Conservation (phyloP, 129 eudicot genomes). For the Flaveria robusta region DNA sequence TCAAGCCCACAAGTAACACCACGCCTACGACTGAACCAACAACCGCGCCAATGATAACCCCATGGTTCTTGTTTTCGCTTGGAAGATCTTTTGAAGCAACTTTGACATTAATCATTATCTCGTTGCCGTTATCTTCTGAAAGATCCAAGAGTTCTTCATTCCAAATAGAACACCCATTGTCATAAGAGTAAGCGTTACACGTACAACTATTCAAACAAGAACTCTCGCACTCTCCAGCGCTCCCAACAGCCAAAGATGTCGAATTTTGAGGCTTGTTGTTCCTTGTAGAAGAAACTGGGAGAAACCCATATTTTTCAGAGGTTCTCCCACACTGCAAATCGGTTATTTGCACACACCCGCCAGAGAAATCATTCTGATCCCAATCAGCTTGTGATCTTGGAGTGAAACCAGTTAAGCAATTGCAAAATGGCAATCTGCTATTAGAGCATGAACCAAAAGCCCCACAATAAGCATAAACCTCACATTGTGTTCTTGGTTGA, state of each 20-base stretch:
- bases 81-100: conserved; percentile 59
- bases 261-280: conserved; percentile 25
- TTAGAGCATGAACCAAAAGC: conserved; percentile 46
- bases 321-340: conserved; percentile 41
- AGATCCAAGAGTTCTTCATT: conserved; percentile 46
- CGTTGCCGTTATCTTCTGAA: conserved; percentile 36
- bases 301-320: conserved; percentile 35
- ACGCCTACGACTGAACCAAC: conserved; percentile 41
- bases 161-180: conserved; percentile 52
- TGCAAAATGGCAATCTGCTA: conserved; percentile 46
- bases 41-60: conserved; percentile 38
- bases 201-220: conserved; percentile 49
- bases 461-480: conserved; percentile 57
- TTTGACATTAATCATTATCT: conserved; percentile 37
- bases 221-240: conserved; percentile 41
- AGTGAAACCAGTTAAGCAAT: conserved; percentile 49
- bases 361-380: conserved; percentile 46
- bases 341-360: conserved; percentile 54
- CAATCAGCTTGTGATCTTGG: conserved; percentile 37
- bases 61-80: conserved; percentile 21
- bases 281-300: neutral
- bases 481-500: conserved; percentile 57
- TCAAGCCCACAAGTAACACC: conserved; percentile 32
- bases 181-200: conserved; percentile 65
- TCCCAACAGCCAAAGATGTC: conserved; percentile 26